Evolutionary conservation across 2,329 filamentous ascomycete genomes (phyloP).

Genomic region (Aspergillus neotritici): DNA sequence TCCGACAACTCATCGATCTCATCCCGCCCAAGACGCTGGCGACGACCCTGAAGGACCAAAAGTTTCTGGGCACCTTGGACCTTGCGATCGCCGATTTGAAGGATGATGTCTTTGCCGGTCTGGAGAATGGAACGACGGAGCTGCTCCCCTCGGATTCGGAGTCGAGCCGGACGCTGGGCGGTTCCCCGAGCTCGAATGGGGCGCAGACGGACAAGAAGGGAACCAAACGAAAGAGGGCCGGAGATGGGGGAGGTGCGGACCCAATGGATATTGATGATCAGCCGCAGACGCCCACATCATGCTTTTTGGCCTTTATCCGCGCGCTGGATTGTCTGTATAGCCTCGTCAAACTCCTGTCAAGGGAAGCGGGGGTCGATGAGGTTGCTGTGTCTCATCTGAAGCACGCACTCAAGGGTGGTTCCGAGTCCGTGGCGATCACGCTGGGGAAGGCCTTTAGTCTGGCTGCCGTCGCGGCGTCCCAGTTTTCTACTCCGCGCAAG

Average conservation of each 20-base stretch:
- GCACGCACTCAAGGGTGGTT: constrained; percentile 34
- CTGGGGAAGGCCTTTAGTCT: constrained; percentile 33
- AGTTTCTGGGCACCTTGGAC: constrained; percentile 62
- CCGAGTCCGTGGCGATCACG: constrained; percentile 29
- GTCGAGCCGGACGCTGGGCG: constrained; percentile 30
- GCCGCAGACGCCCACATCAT: constrained; percentile 26
- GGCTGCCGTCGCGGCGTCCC: constrained; percentile 26
- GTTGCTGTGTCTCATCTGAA: constrained; percentile 37
- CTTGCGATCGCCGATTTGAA: constrained; percentile 57
- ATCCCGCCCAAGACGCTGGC: constrained; percentile 66
- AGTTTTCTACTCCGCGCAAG: constrained; percentile 24
- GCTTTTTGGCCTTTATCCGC: constrained; percentile 30
- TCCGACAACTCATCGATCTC: constrained; percentile 62
- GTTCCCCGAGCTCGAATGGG: constrained; percentile 20
- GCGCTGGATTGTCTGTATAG: constrained; percentile 32
- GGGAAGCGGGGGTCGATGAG: constrained; percentile 22
- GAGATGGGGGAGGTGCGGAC: constrained; percentile 18
- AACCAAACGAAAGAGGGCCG: constrained; percentile 36
- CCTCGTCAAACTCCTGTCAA: constrained; percentile 24
- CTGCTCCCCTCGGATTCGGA: constrained; percentile 28
- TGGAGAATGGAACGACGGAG: constrained; percentile 20
- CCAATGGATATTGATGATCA: constrained; percentile 28
- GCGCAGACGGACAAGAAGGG: constrained; percentile 20
- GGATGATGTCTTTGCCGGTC: constrained; percentile 23
- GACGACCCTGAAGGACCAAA: constrained; percentile 63